Evolutionary conservation across 306 rosid species (phyloP).

Genomic region (Rosa rugosa): DNA sequence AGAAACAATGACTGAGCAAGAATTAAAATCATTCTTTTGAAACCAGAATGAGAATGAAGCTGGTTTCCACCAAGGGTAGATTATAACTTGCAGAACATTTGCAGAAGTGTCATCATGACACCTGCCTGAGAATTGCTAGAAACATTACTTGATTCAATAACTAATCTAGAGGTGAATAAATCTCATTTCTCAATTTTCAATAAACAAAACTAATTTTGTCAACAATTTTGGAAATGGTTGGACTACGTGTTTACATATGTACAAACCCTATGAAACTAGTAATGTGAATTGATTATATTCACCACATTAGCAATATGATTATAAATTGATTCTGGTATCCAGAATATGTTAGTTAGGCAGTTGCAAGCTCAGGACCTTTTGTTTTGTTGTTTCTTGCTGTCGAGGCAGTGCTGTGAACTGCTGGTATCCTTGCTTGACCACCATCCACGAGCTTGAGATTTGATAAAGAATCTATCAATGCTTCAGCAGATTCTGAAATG

Average conservation of each 20-base stretch:
- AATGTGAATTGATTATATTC: background rate
- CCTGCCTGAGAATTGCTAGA: background rate
- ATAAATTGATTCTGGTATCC: background rate
- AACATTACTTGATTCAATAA: background rate
- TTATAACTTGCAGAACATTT: background rate
- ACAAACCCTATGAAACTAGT: background rate
- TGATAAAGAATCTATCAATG: slow-evolving; percentile 47
- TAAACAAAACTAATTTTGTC: background rate
- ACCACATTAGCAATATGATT: slow-evolving; percentile 6
- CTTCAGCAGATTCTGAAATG: slow-evolving; percentile 39
- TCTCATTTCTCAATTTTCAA: background rate
- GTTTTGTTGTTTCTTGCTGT: slow-evolving; percentile 19
- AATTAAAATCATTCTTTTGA: background rate
- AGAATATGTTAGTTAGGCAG: slow-evolving; percentile 30
- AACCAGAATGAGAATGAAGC: background rate
- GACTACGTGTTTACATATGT: background rate
- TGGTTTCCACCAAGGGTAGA: background rate
- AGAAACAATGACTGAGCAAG: background rate
- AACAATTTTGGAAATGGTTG: background rate
- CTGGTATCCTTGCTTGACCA: slow-evolving; percentile 24
- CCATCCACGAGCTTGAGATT: slow-evolving; percentile 59
- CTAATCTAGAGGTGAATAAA: background rate
- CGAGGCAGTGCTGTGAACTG: slow-evolving; percentile 11
- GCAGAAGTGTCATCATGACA: background rate
- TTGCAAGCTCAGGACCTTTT: slow-evolving; percentile 37